phyloP scores from a whole-genome alignment of 148 eudicot genomes.

The Vaccinium corymbosum region DNA sequence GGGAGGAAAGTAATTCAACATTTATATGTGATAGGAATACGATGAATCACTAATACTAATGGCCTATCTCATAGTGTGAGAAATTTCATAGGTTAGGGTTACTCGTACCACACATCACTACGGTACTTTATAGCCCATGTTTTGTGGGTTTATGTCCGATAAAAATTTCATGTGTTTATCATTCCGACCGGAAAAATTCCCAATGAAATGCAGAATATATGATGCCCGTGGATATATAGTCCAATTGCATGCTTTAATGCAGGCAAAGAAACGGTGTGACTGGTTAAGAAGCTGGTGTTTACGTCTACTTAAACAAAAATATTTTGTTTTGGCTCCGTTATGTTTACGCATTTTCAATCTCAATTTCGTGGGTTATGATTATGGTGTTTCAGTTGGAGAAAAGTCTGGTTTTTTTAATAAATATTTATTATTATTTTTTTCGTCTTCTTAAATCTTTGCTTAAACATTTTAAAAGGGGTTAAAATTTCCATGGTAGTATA shows the following conservation, averaged over 20 bases:
- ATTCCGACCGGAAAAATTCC: not conserved
- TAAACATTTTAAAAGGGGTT: no score
- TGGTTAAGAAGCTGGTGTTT: slow-evolving; percentile 6
- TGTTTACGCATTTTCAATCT: not conserved
- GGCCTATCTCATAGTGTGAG: not conserved
- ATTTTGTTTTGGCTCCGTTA: not conserved
- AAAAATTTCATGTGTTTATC: not conserved
- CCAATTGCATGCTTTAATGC: not conserved
- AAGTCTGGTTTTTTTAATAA: not conserved
- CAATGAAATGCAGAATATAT: not conserved
- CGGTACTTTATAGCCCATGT: not conserved
- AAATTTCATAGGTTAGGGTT: not conserved
- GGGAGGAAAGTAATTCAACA: no score
- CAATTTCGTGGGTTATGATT: not conserved
- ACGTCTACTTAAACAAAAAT: not conserved
- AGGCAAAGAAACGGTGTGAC: not conserved
- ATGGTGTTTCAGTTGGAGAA: not conserved
- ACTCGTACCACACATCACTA: not conserved
- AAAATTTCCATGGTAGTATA: not conserved
- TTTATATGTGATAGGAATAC: no score
- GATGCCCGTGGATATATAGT: not conserved
- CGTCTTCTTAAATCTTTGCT: not conserved
- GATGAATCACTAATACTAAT: not conserved
- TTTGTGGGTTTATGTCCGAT: not conserved
- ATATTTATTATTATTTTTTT: no score